These are phyloP conservation scores for Arabidopsis suecica DNA, from an alignment of 345 rosid genomes.

Conservation along the genomic window DNA sequence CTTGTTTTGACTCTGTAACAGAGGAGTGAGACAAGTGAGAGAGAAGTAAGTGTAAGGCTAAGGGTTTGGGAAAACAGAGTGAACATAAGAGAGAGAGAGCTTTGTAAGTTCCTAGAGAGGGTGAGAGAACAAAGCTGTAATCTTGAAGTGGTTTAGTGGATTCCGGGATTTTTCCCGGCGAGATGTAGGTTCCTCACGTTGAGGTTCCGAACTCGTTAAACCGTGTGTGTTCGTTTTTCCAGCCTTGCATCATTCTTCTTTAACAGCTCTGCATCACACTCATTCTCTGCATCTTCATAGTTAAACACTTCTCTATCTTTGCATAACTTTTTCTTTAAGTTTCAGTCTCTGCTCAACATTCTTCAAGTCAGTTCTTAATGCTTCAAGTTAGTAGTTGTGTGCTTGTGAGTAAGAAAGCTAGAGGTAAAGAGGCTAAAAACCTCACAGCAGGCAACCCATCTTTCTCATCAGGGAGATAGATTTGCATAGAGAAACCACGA, in stretches of 20 bases:
- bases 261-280: not conserved
- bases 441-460: slow-evolving; percentile 5
- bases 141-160: not conserved
- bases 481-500: slow-evolving; percentile 4
- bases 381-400: no score
- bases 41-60: not conserved
- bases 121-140: not conserved
- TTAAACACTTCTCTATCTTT: no score
- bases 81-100: not conserved
- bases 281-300: not conserved
- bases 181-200: not conserved
- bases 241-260: not conserved
- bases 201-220: not conserved
- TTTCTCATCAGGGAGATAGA: slow-evolving; percentile 36
- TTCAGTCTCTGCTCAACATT: no score
- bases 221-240: not conserved
- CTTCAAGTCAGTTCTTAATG: no score
- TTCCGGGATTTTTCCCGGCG: not conserved
- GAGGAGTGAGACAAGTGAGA: not conserved
- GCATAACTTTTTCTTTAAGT: no score
- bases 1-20: not conserved
- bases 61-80: not conserved
- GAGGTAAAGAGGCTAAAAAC: not conserved
- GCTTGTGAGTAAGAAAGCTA: not conserved
- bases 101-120: not conserved